Percentiles rank a stretch among this genome's conserved stretches.
These are phyloP conservation scores for Coemansia sp. DNA, from an alignment of 192 early-diverging fungal species.

Conservation along the genomic window DNA sequence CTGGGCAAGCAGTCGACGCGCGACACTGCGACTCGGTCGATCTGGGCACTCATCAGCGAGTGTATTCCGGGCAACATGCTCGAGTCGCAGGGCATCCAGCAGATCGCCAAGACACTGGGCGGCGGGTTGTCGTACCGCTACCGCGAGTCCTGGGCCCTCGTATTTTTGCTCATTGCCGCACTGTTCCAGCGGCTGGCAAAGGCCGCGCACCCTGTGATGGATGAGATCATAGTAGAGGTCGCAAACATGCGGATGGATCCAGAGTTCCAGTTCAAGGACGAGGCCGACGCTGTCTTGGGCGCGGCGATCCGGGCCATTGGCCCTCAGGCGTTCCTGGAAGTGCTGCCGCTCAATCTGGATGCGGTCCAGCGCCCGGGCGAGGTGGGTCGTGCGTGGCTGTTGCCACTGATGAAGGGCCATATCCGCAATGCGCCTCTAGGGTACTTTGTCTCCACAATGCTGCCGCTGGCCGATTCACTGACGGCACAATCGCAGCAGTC, in stretches of 20 bases:
- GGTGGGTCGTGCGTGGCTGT: conserved; percentile 82
- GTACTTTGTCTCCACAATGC: conserved; percentile 63
- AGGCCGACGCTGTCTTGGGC: conserved; percentile 75
- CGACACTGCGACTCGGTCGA: conserved; percentile 61
- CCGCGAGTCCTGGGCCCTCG: conserved; percentile 76
- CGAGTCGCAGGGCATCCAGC: conserved; percentile 50
- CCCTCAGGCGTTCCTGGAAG: conserved; percentile 64
- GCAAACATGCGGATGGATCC: conserved; percentile 77
- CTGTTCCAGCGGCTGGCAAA: conserved; percentile 71
- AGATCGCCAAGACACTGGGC: conserved; percentile 50
- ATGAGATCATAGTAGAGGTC: conserved; percentile 54
- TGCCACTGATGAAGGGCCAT: conserved; percentile 73
- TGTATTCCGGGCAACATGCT: conserved; percentile 76
- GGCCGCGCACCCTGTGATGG: conserved; percentile 54
- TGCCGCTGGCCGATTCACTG: conserved; percentile 77
- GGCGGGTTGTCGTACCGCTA: conserved; percentile 69
- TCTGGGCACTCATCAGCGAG: conserved; percentile 60
- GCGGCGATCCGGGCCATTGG: conserved; percentile 77
- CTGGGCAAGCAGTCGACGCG: conserved; percentile 54
- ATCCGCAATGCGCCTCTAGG: conserved; percentile 65
- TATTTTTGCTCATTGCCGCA: conserved; percentile 68
- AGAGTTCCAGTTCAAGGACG: conserved; percentile 77
- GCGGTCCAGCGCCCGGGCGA: conserved; percentile 27
- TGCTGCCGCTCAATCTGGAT: conserved; percentile 83
- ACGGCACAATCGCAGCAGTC: conserved; percentile 57